Evolutionary conservation across 768 basidiomycete genomes (phyloP).

Genomic region (Galerina sulciceps): DNA sequence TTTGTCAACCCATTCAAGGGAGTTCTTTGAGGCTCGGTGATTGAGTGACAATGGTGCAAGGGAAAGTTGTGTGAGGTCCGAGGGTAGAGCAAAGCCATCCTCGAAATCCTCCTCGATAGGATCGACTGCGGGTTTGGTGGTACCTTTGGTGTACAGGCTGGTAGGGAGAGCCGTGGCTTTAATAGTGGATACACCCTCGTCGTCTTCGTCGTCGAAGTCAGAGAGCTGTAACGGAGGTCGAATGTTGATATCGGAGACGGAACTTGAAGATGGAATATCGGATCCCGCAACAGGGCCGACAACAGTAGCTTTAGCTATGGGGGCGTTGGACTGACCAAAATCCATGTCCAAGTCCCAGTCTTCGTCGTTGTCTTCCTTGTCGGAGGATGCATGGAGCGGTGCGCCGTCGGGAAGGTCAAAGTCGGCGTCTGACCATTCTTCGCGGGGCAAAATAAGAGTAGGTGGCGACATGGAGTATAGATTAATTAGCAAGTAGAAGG

Average conservation of each 20-base stretch:
- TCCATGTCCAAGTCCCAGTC: constrained; percentile 87
- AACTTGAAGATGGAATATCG: constrained; percentile 30
- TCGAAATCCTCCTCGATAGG: constrained; percentile 82
- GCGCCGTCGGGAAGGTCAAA: constrained; percentile 83
- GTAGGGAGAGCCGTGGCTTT: constrained; percentile 60
- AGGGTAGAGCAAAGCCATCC: constrained; percentile 80
- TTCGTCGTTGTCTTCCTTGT: constrained; percentile 69
- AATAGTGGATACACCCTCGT: constrained; percentile 85
- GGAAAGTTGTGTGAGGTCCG: constrained; percentile 80
- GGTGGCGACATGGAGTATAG: constrained; percentile 67
- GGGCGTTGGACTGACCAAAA: constrained; percentile 58
- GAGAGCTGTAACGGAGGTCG: constrained; percentile 62
- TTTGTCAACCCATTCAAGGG: constrained; percentile 85
- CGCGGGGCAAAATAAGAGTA: constrained; percentile 53
- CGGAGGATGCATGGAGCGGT: constrained; percentile 63
- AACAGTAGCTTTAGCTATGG: constrained; percentile 45
- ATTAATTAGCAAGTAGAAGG: constrained; percentile 8
- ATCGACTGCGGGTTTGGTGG: constrained; percentile 33
- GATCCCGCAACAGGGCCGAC: constrained; percentile 42
- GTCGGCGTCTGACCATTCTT: constrained; percentile 89
- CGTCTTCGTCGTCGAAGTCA: constrained; percentile 65
- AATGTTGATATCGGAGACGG: constrained; percentile 56
- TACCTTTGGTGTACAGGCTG: constrained; percentile 34
- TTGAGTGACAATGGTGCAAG: constrained; percentile 77
- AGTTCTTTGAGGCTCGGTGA: constrained; percentile 81